A percentile compares a stretch with the other conserved stretches of the same genome.
Conservation (phyloP, 352 stramenopile genomes). For the Globisporangium cystogenes region DNA sequence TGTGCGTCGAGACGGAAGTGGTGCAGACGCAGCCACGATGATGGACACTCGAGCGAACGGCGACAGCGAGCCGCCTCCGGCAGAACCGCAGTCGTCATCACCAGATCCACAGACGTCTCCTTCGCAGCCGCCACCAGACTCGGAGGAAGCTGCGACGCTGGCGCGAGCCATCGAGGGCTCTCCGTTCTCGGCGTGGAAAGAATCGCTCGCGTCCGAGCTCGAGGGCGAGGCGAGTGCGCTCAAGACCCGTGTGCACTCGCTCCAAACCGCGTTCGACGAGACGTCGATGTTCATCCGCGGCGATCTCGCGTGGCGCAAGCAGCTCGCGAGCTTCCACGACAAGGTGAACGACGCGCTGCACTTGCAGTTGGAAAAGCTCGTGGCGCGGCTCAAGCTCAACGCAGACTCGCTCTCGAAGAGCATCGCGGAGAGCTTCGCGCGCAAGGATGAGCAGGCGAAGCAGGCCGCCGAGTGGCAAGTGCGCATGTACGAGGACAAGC, state of each 20-base stretch:
- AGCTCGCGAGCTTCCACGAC: slow-evolving; percentile 40
- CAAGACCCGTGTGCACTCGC: slow-evolving; percentile 21
- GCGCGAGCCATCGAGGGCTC: slow-evolving; percentile 8
- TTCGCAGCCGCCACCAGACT: neutral
- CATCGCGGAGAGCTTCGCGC: slow-evolving; percentile 32
- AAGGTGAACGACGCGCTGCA: slow-evolving; percentile 35
- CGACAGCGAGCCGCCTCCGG: no score
- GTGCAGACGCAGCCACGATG: neutral
- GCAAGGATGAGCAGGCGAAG: slow-evolving; percentile 24
- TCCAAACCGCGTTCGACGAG: slow-evolving; percentile 51
- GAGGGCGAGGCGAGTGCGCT: slow-evolving; percentile 17
- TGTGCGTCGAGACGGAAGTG: no score
- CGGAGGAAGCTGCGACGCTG: slow-evolving; percentile 1
- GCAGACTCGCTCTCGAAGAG: slow-evolving; percentile 24
- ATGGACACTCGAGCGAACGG: neutral
- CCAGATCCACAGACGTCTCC: no score
- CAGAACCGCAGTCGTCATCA: neutral
- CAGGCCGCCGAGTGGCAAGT: slow-evolving; percentile 32
- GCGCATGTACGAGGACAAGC: slow-evolving; percentile 43
- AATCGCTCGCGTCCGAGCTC: slow-evolving; percentile 5
- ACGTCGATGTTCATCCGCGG: slow-evolving; percentile 50
- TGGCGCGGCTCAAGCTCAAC: slow-evolving; percentile 21
- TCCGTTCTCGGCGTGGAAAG: slow-evolving; percentile 10
- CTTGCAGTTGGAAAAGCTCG: slow-evolving; percentile 16
- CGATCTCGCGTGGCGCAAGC: slow-evolving; percentile 58